Percentiles rank a stretch among this genome's conserved stretches.
Conservation (phyloP, 768 basidiomycete species). For the Roridomyces roridus region DNA sequence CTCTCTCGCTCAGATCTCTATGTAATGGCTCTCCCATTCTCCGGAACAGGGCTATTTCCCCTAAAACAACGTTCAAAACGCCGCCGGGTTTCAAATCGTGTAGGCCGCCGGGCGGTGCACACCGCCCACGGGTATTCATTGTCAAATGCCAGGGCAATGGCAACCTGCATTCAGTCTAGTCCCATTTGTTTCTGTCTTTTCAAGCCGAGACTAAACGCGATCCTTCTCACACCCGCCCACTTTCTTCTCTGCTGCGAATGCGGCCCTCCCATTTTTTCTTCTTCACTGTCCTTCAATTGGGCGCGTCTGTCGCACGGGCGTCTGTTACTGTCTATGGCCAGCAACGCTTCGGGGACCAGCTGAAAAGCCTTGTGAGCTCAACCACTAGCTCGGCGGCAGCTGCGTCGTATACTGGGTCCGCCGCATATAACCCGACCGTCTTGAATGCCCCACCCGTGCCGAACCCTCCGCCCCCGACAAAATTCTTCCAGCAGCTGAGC, state of each 20-base stretch:
- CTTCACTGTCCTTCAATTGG: conserved; percentile 13
- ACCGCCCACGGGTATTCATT: too few species aligned
- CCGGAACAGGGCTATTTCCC: too few species aligned
- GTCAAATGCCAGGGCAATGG: too few species aligned
- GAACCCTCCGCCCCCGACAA: conserved; percentile 15
- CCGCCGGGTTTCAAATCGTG: too few species aligned
- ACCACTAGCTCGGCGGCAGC: conserved; percentile 15
- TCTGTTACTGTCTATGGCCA: conserved; percentile 20
- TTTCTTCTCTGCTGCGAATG: conserved; percentile 17
- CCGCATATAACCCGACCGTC: conserved; percentile 38
- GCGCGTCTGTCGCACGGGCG: conserved; percentile 14
- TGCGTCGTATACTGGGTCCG: conserved; percentile 35
- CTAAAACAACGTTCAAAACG: too few species aligned
- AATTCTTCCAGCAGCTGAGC: conserved; percentile 22
- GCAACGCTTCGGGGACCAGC: conserved; percentile 9
- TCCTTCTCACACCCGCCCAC: conserved; percentile 10
- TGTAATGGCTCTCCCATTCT: too few species aligned
- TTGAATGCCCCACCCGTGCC: conserved; percentile 37
- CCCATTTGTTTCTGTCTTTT: not conserved
- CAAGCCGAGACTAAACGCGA: not conserved
- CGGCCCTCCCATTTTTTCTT: conserved; percentile 9
- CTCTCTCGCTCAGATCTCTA: too few species aligned
- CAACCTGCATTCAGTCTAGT: not conserved
- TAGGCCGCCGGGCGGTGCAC: too few species aligned
- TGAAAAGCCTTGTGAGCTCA: not conserved